Conservation (phyloP, 352 stramenopile genomes). For the Phytophthora citrophthora region DNA sequence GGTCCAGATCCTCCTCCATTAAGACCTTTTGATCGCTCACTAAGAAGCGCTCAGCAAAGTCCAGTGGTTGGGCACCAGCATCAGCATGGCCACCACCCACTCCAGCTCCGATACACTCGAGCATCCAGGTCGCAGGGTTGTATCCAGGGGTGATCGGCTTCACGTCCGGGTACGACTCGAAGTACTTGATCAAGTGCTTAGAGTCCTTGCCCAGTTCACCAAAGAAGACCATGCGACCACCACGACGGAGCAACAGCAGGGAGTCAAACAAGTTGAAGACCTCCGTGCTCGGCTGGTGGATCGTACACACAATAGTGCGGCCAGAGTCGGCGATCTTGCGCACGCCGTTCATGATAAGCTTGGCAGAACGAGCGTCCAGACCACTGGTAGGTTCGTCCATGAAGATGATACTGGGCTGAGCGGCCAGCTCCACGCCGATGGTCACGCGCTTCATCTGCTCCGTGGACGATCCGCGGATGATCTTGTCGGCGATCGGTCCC, state of each 20-base stretch:
- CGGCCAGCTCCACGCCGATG: conserved; percentile 92
- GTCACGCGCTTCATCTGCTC: conserved; percentile 73
- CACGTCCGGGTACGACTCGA: conserved; percentile 44
- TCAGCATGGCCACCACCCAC: conserved; percentile 31
- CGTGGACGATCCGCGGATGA: conserved; percentile 58
- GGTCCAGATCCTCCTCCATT: conserved; percentile 50
- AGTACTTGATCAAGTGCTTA: conserved; percentile 59
- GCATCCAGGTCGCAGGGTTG: conserved; percentile 92
- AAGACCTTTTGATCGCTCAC: conserved; percentile 40
- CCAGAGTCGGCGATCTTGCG: conserved; percentile 85
- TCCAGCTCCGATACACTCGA: conserved; percentile 67
- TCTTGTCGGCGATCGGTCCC: conserved; percentile 50
- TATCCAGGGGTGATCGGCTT: conserved; percentile 73
- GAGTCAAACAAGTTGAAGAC: conserved; percentile 92
- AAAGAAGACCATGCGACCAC: conserved; percentile 61
- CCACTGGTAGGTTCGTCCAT: conserved; percentile 90
- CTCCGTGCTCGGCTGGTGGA: conserved; percentile 91
- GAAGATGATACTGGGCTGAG: conserved; percentile 86
- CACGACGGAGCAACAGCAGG: conserved; percentile 76
- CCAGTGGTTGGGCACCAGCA: conserved; percentile 23
- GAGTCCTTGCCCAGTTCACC: conserved; percentile 57
- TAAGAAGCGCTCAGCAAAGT: conserved; percentile 31
- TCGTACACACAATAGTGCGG: conserved; percentile 89
- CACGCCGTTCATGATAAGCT: conserved; percentile 87
- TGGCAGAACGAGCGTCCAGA: conserved; percentile 85